These are phyloP conservation scores for Pleurotus ostreatus DNA, from an alignment of 768 basidiomycete species.

Conservation along the genomic window DNA sequence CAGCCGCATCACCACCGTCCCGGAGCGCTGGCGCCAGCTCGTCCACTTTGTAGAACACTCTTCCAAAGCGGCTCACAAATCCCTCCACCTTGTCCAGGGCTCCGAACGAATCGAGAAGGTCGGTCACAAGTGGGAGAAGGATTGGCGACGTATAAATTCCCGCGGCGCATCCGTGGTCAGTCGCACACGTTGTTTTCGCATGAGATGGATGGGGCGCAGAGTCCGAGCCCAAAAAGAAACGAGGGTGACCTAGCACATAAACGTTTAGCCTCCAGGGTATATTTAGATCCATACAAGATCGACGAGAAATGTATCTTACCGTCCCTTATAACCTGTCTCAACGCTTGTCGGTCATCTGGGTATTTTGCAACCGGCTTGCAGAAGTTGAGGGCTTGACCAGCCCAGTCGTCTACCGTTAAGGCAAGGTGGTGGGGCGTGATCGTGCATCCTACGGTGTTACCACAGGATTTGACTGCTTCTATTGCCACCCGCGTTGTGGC, in stretches of 20 bases:
- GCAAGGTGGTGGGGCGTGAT: constrained; percentile 97
- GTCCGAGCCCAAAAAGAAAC: constrained; percentile 97
- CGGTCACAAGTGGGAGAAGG: constrained; percentile 84
- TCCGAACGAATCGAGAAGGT: constrained; percentile 82
- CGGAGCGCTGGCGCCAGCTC: constrained; percentile 1
- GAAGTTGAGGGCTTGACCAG: constrained; percentile 91
- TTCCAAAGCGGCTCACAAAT: constrained; percentile 77
- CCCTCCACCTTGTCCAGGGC: constrained; percentile 78
- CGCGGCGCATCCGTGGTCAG: constrained; percentile 79
- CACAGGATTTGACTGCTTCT: constrained; percentile 76
- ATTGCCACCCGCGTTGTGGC: constrained; percentile 92
- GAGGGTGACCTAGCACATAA: constrained; percentile 64
- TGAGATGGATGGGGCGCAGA: constrained; percentile 86
- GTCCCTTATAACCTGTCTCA: constrained; percentile 72
- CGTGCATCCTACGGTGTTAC: constrained; percentile 85
- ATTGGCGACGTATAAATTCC: constrained; percentile 95
- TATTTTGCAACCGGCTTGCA: constrained; percentile 99
- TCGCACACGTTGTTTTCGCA: constrained; percentile 66
- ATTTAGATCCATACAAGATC: too few relatives aligned
- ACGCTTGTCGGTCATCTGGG: constrained; percentile 83
- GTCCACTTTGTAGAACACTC: constrained; percentile 64
- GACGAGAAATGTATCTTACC: constrained; percentile 36
- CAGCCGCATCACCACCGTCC: constrained; percentile 28
- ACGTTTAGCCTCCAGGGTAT: background rate
- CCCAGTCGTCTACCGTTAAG: constrained; percentile 95